Base-by-base conservation (phyloP, 2,329 filamentous ascomycete genomes). In the Phialocephala sp. region DNA sequence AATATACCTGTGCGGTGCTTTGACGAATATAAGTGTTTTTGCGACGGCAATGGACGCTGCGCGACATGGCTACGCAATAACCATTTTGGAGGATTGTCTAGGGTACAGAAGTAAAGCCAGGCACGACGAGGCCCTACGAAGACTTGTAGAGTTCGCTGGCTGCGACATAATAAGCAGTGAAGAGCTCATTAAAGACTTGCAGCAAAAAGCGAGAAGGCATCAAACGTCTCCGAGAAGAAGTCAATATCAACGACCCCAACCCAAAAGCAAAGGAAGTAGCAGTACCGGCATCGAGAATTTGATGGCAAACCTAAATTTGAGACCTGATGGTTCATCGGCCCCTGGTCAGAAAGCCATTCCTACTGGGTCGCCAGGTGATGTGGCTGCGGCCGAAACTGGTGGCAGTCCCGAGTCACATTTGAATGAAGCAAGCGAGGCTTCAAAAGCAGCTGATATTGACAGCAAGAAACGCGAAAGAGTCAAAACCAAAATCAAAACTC, bases 41-140 rank as follows among this genome's bases (percentile, higher is more conserved):
- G 94, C 95, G 8, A 97, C 94, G 0, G 93, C 93, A 3, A 84
- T 97, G 68, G 95, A 97, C 75, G 95, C 94, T 12, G 94, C 92
- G 1, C 87, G 91, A 22, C 91, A 97, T 77, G 95, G 94, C 4
- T 89, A 97, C 73, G 84, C 87, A n/a, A 92, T 97, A 73, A 95
- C 91, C 5, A 82, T 98, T 14, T 82, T 98, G 45, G 89, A 95
- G 60, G 93, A 98, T 76, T 97, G 94, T 77, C 87, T 97, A 63
- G 94, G 93, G 12, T 97, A 90, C 74, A 87, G 92, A 56, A 88
- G 83, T 71, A 86, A 88, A 65, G 78, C 81, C 20, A 87, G 92
- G 52, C 93, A 97, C 64, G 76, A 76, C 22, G 76, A 78, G 64
- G 76, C 75, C 37, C 61, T 76, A 37, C 66, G 68, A 20, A 67